Conservation (phyloP, 2,329 filamentous ascomycete species). For the Trichoderma afroharzianum region DNA sequence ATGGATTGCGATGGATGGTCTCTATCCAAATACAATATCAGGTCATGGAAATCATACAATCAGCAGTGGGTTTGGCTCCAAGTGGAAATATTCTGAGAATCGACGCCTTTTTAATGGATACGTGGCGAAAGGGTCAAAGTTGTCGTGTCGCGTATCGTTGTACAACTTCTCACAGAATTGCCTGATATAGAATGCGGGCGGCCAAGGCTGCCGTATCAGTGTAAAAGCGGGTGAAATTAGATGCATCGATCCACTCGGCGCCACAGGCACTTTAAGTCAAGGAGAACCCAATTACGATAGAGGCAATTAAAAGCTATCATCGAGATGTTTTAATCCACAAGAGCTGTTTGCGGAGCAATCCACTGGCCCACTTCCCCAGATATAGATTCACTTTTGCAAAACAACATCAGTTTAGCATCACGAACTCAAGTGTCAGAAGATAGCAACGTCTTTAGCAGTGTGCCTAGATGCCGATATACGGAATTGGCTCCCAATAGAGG, state of each 20-base stretch:
- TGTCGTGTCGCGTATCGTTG: neutral
- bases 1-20: neutral
- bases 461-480: neutral
- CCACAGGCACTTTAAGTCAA: neutral
- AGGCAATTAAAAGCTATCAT: neutral
- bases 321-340: neutral
- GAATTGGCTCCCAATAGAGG: neutral
- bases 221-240: neutral
- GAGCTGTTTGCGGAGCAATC: neutral
- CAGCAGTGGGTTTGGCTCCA: neutral
- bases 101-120: neutral
- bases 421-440: neutral
- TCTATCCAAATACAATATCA: neutral
- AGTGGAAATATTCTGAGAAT: slow-evolving; percentile 9
- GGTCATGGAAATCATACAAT: neutral
- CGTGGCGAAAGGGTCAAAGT: neutral
- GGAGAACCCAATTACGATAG: neutral
- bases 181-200: neutral
- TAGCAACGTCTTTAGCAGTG: neutral
- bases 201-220: neutral
- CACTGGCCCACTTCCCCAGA: slow-evolving; percentile 7
- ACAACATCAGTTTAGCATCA: neutral
- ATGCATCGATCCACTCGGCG: neutral
- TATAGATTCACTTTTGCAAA: neutral
- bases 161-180: slow-evolving; percentile 2